phyloP scores from a whole-genome alignment of 2,329 filamentous ascomycete genomes.

The Xylariaceae sp. region DNA sequence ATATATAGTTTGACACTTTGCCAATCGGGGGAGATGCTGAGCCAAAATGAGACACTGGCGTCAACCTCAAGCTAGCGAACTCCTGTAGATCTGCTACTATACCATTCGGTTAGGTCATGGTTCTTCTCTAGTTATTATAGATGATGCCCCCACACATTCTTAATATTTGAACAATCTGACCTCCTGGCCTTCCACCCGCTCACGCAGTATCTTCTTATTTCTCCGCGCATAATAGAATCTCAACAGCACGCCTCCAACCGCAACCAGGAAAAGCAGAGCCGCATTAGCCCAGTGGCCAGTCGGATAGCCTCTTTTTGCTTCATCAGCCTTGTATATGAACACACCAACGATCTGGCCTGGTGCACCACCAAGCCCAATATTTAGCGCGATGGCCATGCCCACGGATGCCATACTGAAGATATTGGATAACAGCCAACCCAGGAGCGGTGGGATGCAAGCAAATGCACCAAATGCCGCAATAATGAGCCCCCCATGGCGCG shows the following conservation, averaged over 20 bases:
- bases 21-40: too few relatives aligned
- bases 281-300: slow-evolving; percentile 68
- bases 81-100: too few relatives aligned
- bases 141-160: neutral
- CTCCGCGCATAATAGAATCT: slow-evolving; percentile 61
- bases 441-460: slow-evolving; percentile 70
- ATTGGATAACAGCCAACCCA: slow-evolving; percentile 73
- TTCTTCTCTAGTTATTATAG: too few relatives aligned
- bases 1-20: too few relatives aligned
- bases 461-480: slow-evolving; percentile 71
- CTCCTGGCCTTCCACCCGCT: slow-evolving; percentile 40
- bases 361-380: slow-evolving; percentile 69
- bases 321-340: slow-evolving; percentile 73
- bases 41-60: too few relatives aligned
- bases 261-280: slow-evolving; percentile 44
- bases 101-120: too few relatives aligned
- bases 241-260: slow-evolving; percentile 42
- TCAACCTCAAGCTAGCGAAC: too few relatives aligned
- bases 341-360: slow-evolving; percentile 74
- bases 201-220: slow-evolving; percentile 46
- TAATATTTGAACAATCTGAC: slow-evolving; percentile 49
- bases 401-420: slow-evolving; percentile 68
- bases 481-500: slow-evolving; percentile 73
- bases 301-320: slow-evolving; percentile 66
- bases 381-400: slow-evolving; percentile 73